phyloP scores from a whole-genome alignment of 169 alveolate genomes.

The Cryptosporidium bovis region DNA sequence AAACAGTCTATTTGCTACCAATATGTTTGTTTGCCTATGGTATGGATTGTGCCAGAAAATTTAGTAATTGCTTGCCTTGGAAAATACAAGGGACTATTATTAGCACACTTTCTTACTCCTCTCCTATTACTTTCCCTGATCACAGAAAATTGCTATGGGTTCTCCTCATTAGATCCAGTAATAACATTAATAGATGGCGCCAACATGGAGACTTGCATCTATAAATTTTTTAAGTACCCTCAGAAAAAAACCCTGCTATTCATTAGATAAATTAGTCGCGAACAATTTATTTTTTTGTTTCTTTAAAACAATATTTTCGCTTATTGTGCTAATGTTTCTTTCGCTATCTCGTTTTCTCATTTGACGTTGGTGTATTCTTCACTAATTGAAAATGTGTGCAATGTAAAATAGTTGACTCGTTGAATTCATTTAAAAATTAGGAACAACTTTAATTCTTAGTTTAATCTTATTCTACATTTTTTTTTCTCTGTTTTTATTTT shows the following conservation, averaged over 20 bases:
- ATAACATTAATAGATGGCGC: conserved; percentile 66
- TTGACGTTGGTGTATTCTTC: too few species aligned
- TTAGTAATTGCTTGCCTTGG: conserved; percentile 8
- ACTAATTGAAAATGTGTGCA: too few species aligned
- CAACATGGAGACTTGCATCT: conserved; percentile 68
- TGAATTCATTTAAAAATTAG: too few species aligned
- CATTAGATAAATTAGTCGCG: too few species aligned
- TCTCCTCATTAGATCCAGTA: conserved; percentile 74
- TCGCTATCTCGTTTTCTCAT: too few species aligned
- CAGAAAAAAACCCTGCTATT: too few species aligned
- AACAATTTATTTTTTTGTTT: too few species aligned
- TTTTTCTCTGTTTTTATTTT: background rate
- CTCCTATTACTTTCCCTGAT: conserved; percentile 39
- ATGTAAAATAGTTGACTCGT: too few species aligned
- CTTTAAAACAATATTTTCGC: too few species aligned
- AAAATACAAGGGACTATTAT: conserved; percentile 55
- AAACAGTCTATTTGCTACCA: background rate
- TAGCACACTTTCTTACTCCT: conserved; percentile 57
- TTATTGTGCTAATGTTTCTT: too few species aligned
- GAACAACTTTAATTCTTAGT: too few species aligned
- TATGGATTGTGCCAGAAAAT: conserved; percentile 36
- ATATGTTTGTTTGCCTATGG: too few species aligned
- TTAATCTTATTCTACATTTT: background rate
- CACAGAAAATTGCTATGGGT: conserved; percentile 7
- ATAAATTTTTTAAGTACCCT: conserved; percentile 23